Base-by-base conservation (phyloP, 352 stramenopile species). In the Globisporangium camurandrum region DNA sequence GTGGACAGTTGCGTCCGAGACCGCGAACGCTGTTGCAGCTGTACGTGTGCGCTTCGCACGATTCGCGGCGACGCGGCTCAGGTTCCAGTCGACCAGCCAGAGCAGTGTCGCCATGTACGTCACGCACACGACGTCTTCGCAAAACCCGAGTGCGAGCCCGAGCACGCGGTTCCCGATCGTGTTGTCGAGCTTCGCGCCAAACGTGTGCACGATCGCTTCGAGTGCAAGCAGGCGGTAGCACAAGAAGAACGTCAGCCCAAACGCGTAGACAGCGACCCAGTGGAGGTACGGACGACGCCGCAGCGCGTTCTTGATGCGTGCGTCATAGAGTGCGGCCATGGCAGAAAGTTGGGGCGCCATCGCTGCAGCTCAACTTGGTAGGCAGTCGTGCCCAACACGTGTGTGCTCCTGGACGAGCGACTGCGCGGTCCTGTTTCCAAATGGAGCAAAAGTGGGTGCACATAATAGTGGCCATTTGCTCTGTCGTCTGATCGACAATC, bases 91-190 rank as follows among this genome's bases (percentile, higher is more conserved):
- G 2, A 59, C 17, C 12, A 49, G 7, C 63, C 63, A 71, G 7
- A 71, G 42, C 8, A 50, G 39, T 0, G 44, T 14, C 11, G 51
- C 45, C 20, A 71, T 48, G 46, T 66, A 71, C n/a, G 51, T 60
- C 19, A 61, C 57, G 27, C 64, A 72, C 36, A 69, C 57, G 5
- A 63, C 26, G 45, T 72, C 64, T 37, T 72, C 49, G 20, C 62
- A 12, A 14, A 49, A 17, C 0, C 64, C 61, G 16, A 69, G 48
- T 0, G 23, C 39, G 9, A 72, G 17, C 0, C 56, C 64, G 17
- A 36, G 38, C 1, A 46, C 10, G n/a, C 64, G 43, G 20, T 64
- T 49, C 16, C 44, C 52, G 43, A 42, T 10, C 6, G 53, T 66
- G 40, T 31, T 37, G 41, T 66, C 57, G 14, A 36, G 26, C 3